Conservation (phyloP, 2,329 filamentous ascomycete species). For the Arthrocladium fulminans region DNA sequence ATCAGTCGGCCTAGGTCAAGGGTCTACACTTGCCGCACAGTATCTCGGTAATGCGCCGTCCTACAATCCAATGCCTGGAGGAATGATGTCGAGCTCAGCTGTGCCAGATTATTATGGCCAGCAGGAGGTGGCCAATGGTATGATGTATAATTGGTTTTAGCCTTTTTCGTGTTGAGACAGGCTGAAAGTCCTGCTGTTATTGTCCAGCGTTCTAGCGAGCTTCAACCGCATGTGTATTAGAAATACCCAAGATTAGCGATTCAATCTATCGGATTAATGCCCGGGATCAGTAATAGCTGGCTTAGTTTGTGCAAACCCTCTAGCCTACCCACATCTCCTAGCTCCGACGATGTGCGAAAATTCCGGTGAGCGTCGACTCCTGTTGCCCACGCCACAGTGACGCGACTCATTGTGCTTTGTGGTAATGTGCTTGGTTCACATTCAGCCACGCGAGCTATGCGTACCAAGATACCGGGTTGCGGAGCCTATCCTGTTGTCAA, state of each 20-base stretch:
- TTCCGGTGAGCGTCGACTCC: no score
- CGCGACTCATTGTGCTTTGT: no score
- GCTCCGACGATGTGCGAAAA: no score
- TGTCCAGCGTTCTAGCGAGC: conserved; percentile 3
- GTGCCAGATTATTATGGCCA: background rate
- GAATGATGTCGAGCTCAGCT: background rate
- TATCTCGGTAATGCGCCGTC: background rate
- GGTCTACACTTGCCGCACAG: background rate
- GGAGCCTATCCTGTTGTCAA: no score
- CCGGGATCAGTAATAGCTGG: no score
- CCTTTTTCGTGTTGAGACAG: background rate
- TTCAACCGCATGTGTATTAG: background rate
- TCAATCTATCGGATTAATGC: no score
- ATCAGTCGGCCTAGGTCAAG: background rate
- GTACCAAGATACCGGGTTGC: no score
- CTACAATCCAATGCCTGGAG: background rate
- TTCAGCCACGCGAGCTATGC: no score
- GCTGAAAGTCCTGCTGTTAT: background rate
- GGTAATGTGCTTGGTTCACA: no score
- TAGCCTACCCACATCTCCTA: no score
- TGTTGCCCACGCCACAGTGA: no score
- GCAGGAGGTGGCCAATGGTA: conserved; percentile 1
- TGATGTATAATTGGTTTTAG: conserved; percentile 3
- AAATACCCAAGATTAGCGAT: background rate
- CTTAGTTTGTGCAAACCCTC: no score